Percentiles rank a stretch among this genome's conserved stretches.
Conservation (phyloP, 2,329 filamentous ascomycete species). For the Alternaria sp. region DNA sequence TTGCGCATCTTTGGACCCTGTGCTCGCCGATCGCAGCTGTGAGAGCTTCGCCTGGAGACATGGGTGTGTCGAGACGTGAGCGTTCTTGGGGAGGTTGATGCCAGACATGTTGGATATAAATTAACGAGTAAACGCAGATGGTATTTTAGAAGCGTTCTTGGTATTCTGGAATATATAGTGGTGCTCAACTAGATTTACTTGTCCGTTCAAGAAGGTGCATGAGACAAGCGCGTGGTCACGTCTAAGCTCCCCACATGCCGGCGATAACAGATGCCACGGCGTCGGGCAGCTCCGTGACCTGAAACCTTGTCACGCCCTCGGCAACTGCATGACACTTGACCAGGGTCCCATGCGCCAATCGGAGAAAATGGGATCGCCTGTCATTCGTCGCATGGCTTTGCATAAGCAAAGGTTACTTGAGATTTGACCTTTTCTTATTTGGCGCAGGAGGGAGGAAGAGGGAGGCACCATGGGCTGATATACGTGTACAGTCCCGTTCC, state of each 20-base stretch:
- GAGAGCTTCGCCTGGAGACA: slow-evolving; percentile 89
- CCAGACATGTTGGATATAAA: slow-evolving; percentile 34
- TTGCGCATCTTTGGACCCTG: slow-evolving; percentile 79
- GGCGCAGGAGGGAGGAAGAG: slow-evolving; percentile 5
- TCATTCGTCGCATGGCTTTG: slow-evolving; percentile 2
- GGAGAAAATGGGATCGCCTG: slow-evolving; percentile 8
- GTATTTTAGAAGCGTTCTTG: not conserved
- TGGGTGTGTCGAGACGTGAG: slow-evolving; percentile 84
- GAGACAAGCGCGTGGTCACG: slow-evolving; percentile 13
- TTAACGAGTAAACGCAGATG: not conserved
- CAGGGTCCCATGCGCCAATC: slow-evolving; percentile 17
- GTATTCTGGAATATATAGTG: slow-evolving; percentile 1
- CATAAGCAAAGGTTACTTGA: slow-evolving; percentile 4
- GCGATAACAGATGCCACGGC: slow-evolving; percentile 18
- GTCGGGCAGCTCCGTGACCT: slow-evolving; percentile 20
- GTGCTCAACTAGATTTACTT: slow-evolving; percentile 6
- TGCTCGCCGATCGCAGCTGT: slow-evolving; percentile 79
- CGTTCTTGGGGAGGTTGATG: slow-evolving; percentile 60
- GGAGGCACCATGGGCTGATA: not conserved
- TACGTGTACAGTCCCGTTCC: not conserved
- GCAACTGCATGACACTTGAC: slow-evolving; percentile 2
- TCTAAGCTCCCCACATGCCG: slow-evolving; percentile 7
- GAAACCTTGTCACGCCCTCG: slow-evolving; percentile 7
- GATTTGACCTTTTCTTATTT: slow-evolving; percentile 8
- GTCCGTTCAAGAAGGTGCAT: slow-evolving; percentile 18